Conservation (phyloP, 441 rosid genomes). For the Gossypium gossypioides region DNA sequence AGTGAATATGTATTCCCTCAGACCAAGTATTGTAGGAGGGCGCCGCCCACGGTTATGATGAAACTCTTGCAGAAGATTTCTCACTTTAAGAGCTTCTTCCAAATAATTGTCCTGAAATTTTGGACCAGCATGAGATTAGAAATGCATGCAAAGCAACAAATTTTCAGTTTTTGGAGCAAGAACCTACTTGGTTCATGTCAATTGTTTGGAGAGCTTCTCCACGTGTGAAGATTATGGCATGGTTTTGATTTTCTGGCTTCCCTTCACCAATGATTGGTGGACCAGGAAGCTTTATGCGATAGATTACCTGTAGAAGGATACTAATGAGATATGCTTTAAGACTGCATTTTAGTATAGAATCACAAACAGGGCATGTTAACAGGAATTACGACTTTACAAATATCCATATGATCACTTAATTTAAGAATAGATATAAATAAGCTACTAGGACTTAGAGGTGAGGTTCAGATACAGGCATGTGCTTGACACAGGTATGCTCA, state of each 20-base stretch:
- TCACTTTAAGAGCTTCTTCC: constrained; percentile 96
- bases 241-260: constrained; percentile 97
- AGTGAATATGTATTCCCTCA: constrained; percentile 91
- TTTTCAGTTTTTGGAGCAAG: constrained; percentile 13
- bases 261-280: constrained; percentile 95
- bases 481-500: neutral
- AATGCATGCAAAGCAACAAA: neutral
- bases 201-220: constrained; percentile 97
- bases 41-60: constrained; percentile 56
- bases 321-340: neutral
- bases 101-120: constrained; percentile 71
- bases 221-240: constrained; percentile 83
- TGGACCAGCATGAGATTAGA: constrained; percentile 19
- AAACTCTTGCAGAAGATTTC: constrained; percentile 92
- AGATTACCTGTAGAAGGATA: constrained; percentile 48
- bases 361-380: neutral
- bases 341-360: neutral
- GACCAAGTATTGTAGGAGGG: constrained; percentile 83
- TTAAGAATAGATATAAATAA: neutral
- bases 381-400: neutral
- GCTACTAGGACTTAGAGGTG: neutral
- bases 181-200: constrained; percentile 90
- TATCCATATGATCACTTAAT: neutral
- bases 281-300: constrained; percentile 94
- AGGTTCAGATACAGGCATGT: neutral